phyloP scores from a whole-genome alignment of 305 asterid genomes.

The Stenogyne calaminthoides region DNA sequence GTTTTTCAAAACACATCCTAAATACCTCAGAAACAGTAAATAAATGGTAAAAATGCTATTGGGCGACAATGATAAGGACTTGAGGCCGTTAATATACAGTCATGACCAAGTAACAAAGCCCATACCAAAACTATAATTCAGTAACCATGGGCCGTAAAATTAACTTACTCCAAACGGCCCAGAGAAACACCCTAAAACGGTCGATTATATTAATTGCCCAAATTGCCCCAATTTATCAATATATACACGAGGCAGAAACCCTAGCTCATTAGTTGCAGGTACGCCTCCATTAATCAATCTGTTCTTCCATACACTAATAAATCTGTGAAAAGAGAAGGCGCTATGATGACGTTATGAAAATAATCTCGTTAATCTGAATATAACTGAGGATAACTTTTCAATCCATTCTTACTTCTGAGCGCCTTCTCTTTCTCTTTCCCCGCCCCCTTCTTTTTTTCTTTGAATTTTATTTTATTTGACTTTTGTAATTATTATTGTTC shows the following conservation, averaged over 20 bases:
- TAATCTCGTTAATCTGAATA: slow-evolving; percentile 76
- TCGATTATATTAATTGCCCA: neutral
- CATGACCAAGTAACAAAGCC: neutral
- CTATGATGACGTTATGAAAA: slow-evolving; percentile 48
- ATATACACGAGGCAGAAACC: slow-evolving; percentile 6
- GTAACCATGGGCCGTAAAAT: neutral
- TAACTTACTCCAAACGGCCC: neutral
- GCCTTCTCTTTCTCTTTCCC: slow-evolving; percentile 40
- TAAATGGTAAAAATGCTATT: no score
- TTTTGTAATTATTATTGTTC: neutral
- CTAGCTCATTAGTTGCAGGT: neutral
- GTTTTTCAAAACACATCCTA: no score
- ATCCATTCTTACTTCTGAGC: slow-evolving; percentile 70
- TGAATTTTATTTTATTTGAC: no score
- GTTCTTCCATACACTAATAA: neutral
- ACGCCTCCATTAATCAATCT: neutral
- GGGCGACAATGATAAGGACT: no score
- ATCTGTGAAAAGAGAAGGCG: slow-evolving; percentile 34
- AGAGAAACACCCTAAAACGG: neutral
- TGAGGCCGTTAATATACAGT: neutral
- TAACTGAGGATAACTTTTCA: slow-evolving; percentile 48
- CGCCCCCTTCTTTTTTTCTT: neutral
- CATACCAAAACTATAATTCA: neutral
- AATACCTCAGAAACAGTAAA: no score
- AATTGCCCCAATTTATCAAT: neutral